Conservation (phyloP, 2,329 filamentous ascomycete species). For the Aspergillus aculeatus region DNA sequence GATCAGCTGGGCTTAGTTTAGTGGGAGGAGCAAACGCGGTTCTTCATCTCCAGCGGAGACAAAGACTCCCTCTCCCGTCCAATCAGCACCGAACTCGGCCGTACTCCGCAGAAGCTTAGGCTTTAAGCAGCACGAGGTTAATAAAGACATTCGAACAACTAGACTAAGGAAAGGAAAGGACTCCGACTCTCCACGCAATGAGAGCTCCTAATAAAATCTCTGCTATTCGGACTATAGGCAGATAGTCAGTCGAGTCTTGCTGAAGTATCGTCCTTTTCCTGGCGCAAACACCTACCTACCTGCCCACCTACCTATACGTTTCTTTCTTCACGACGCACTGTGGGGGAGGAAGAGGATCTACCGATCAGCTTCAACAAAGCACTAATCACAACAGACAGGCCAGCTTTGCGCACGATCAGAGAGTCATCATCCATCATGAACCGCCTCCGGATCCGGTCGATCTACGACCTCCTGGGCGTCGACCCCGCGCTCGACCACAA, state of each 20-base stretch:
- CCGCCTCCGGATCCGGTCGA: conserved; percentile 8
- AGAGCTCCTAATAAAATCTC: neutral
- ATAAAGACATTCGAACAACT: conserved; percentile 1
- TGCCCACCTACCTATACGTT: neutral
- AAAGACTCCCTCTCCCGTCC: neutral
- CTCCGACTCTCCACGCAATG: neutral
- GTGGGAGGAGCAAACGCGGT: neutral
- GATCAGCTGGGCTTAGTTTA: neutral
- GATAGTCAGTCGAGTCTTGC: too few relatives aligned
- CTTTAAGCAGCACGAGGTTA: conserved; percentile 6
- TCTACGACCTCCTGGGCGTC: conserved; percentile 31
- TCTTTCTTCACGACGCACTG: neutral
- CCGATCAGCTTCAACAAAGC: neutral
- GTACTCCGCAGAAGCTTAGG: conserved; percentile 8
- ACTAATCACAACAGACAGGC: neutral
- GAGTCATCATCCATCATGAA: conserved; percentile 15
- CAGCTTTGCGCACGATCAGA: neutral
- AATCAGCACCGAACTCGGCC: conserved; percentile 1
- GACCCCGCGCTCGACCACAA: conserved; percentile 45
- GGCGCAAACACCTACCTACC: too few relatives aligned
- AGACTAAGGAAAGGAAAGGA: neutral
- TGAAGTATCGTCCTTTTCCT: too few relatives aligned
- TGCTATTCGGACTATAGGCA: neutral
- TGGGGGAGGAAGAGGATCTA: neutral
- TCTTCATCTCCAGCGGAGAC: conserved; percentile 2